These are phyloP conservation scores for Arthrinium phaeospermum DNA, from an alignment of 2,329 filamentous ascomycete species.

Conservation along the genomic window DNA sequence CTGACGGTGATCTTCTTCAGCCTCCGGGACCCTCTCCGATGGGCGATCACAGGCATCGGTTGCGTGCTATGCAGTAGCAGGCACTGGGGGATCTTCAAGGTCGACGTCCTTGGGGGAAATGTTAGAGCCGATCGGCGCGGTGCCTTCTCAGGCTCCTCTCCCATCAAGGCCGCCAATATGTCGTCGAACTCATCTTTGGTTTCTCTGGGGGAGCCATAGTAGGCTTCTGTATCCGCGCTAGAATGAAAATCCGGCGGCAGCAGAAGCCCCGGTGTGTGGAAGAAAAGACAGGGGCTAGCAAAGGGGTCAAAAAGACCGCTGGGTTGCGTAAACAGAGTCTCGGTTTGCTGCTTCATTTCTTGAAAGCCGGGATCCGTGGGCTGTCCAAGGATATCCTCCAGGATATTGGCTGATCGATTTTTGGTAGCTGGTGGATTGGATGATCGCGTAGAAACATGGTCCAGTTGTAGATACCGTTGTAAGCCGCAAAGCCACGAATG, in stretches of 20 bases:
- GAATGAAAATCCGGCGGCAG: constrained; percentile 52
- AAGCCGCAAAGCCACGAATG: constrained; percentile 59
- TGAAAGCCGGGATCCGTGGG: constrained; percentile 42
- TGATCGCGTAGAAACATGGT: constrained; percentile 63
- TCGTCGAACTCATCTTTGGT: background rate
- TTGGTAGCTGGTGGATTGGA: constrained; percentile 44
- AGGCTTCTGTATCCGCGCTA: constrained; percentile 34
- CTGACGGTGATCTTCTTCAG: constrained; percentile 31
- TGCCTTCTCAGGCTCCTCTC: background rate
- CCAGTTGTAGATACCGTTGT: constrained; percentile 70
- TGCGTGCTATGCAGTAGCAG: constrained; percentile 53
- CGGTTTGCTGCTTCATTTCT: constrained; percentile 42
- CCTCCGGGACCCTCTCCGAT: constrained; percentile 28
- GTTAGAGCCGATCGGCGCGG: constrained; percentile 49
- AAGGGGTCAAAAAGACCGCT: constrained; percentile 63
- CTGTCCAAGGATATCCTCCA: constrained; percentile 30
- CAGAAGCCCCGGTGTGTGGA: constrained; percentile 56
- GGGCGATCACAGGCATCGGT: constrained; percentile 28
- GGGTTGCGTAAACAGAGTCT: constrained; percentile 54
- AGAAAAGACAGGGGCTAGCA: constrained; percentile 63
- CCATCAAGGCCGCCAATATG: background rate
- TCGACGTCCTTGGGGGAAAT: constrained; percentile 55
- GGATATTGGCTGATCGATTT: constrained; percentile 24
- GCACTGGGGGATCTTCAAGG: constrained; percentile 54
- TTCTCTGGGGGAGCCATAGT: background rate